Evolutionary conservation across 495 filamentous ascomycete species (phyloP).

Genomic region (Tuber aestivum): DNA sequence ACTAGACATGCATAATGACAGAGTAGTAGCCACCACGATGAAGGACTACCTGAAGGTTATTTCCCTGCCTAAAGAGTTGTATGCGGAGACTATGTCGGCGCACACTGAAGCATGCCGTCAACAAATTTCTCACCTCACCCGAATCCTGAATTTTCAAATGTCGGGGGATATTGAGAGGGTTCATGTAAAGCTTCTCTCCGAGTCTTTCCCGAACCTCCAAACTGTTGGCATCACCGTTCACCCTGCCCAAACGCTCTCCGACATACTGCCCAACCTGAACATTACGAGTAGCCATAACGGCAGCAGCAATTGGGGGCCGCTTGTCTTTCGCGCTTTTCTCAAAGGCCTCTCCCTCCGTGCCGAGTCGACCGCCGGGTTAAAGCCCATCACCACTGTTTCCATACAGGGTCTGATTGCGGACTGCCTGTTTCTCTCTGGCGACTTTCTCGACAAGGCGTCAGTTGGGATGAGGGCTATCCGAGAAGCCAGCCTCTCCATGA

Average conservation of each 20-base stretch:
- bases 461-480: background rate
- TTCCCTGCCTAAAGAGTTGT: background rate
- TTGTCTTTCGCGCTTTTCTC: background rate
- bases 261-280: background rate
- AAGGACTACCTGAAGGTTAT: background rate
- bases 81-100: background rate
- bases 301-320: constrained; percentile 1
- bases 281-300: background rate
- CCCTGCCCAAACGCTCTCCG: background rate
- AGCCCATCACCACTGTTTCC: background rate
- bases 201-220: constrained; percentile 3
- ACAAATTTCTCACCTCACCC: background rate
- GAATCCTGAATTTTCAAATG: background rate
- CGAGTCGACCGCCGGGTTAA: background rate
- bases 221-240: background rate
- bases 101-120: background rate
- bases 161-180: background rate
- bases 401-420: background rate
- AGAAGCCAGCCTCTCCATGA: background rate
- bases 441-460: background rate
- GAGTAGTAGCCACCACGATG: background rate
- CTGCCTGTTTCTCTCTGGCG: background rate
- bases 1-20: background rate
- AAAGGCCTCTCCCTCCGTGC: background rate
- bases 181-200: background rate